Percentiles rank a stretch among this genome's conserved stretches.
phyloP scores from a whole-genome alignment of 805 yeast species.

The Wickerhamiella cacticola region DNA sequence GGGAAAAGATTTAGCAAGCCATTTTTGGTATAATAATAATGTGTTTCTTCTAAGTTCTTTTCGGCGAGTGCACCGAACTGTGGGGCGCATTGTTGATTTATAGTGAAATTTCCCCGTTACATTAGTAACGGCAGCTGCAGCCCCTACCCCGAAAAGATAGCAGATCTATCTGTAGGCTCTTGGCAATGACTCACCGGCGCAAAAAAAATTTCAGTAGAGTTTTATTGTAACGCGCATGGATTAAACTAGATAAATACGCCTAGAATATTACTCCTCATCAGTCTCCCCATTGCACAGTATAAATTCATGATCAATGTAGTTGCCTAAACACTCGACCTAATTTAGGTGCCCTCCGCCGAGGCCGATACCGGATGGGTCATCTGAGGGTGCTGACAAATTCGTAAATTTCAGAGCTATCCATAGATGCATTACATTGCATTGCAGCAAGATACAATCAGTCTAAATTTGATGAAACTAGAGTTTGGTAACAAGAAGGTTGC shows the following conservation, averaged over 20 bases:
- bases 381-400: background rate
- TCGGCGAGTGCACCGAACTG: constrained; percentile 11
- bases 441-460: background rate
- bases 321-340: background rate
- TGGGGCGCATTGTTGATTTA: constrained; percentile 4
- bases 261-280: too few relatives aligned
- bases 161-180: background rate
- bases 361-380: constrained; percentile 8
- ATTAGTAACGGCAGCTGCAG: constrained; percentile 2
- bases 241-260: too few relatives aligned
- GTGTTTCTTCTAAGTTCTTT: constrained; percentile 2
- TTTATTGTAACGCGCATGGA: background rate
- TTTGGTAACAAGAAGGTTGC: background rate
- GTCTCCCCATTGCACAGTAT: too few relatives aligned
- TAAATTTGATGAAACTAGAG: background rate
- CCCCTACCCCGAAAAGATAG: constrained; percentile 7
- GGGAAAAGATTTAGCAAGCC: constrained; percentile 12
- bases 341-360: background rate
- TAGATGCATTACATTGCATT: constrained; percentile 10
- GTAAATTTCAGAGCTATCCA: background rate
- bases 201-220: constrained; percentile 16
- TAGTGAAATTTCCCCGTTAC: constrained; percentile 9
- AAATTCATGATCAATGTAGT: too few relatives aligned
- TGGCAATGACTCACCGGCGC: constrained; percentile 5
- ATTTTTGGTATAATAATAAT: background rate